Evolutionary conservation across 192 early-diverging fungal species (phyloP).

Genomic region (Coemansia sp.): DNA sequence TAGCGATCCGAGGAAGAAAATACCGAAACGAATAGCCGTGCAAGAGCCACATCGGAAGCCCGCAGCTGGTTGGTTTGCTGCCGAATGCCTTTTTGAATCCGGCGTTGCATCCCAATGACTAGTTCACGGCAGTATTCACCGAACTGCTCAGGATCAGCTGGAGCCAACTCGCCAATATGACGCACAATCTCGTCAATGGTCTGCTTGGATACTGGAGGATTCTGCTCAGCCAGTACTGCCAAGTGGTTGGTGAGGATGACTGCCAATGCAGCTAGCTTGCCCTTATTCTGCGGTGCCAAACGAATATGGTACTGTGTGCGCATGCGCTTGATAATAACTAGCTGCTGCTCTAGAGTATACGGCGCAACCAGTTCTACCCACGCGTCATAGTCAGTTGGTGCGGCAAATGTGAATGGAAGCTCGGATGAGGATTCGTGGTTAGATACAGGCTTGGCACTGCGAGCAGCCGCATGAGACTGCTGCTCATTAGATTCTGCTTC

Average conservation of each 20-base stretch:
- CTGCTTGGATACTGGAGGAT: slow-evolving; percentile 51
- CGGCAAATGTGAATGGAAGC: slow-evolving; percentile 81
- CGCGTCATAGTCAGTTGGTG: slow-evolving; percentile 69
- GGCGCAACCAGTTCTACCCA: slow-evolving; percentile 66
- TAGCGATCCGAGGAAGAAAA: slow-evolving; percentile 93
- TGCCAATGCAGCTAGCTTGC: slow-evolving; percentile 67
- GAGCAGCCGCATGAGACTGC: background rate
- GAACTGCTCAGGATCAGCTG: slow-evolving; percentile 59
- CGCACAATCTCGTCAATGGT: slow-evolving; percentile 58
- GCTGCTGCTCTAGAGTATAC: slow-evolving; percentile 65
- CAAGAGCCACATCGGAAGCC: slow-evolving; percentile 60
- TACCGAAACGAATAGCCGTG: slow-evolving; percentile 69
- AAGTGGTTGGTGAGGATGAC: slow-evolving; percentile 69
- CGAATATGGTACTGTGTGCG: slow-evolving; percentile 81
- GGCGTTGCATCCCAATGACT: slow-evolving; percentile 57
- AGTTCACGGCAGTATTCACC: slow-evolving; percentile 57
- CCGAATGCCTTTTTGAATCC: slow-evolving; percentile 33
- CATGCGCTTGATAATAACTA: slow-evolving; percentile 75
- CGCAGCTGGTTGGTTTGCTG: slow-evolving; percentile 20
- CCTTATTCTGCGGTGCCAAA: slow-evolving; percentile 76
- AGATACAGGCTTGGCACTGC: slow-evolving; percentile 3
- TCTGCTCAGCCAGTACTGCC: slow-evolving; percentile 60
- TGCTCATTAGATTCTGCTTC: slow-evolving; percentile 19
- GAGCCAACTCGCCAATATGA: slow-evolving; percentile 65
- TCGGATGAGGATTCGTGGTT: slow-evolving; percentile 32